A percentile compares a stretch with the other conserved stretches of the same genome.
phyloP scores from a whole-genome alignment of 345 rosid genomes.

The Eucalyptus sp. region DNA sequence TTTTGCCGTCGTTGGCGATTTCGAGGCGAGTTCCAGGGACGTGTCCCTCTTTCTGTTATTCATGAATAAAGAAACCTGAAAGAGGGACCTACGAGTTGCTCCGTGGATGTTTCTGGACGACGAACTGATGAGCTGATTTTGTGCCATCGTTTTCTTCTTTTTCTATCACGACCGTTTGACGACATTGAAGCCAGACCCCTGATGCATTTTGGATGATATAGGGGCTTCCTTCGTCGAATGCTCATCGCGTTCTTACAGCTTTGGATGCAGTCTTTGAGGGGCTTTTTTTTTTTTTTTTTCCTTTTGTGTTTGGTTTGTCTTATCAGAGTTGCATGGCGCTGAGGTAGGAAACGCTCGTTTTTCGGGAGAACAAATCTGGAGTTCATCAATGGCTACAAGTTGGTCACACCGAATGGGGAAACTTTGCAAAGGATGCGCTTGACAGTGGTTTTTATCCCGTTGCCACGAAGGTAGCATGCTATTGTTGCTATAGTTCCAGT shows the following conservation, averaged over 20 bases:
- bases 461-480: conserved; percentile 31
- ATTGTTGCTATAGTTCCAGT: not conserved
- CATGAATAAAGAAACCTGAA: no score
- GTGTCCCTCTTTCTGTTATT: no score
- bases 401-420: conserved; percentile 45
- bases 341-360: conserved; percentile 53
- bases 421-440: conserved; percentile 47
- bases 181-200: not conserved
- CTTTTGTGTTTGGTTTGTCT: not conserved
- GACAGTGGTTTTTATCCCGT: conserved; percentile 40
- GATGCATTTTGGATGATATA: not conserved
- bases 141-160: not conserved
- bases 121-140: not conserved
- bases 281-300: not conserved
- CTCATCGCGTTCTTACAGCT: not conserved
- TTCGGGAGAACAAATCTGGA: conserved; percentile 41
- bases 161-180: not conserved
- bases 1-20: conserved; percentile 63
- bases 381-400: conserved; percentile 35
- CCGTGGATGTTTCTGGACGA: not conserved
- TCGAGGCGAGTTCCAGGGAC: conserved; percentile 25
- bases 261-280: not conserved
- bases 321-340: conserved; percentile 59
- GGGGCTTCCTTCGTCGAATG: not conserved
- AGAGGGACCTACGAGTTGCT: no score